Conservation (phyloP, 495 filamentous ascomycete genomes). For the Neurospora discreta region DNA sequence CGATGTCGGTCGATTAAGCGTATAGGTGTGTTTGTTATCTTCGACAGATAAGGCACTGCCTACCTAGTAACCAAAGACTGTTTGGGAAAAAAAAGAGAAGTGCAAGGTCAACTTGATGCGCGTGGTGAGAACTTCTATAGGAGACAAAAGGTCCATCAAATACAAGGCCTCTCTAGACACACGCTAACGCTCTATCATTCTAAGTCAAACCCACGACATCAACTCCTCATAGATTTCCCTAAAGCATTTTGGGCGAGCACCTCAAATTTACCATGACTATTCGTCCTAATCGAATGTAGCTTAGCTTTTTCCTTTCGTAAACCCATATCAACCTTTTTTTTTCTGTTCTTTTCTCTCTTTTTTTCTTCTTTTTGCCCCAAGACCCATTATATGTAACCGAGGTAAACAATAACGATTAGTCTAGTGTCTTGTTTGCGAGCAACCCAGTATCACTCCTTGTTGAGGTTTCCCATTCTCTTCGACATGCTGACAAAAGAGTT, state of each 20-base stretch:
- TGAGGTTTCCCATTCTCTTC: slow-evolving; percentile 32
- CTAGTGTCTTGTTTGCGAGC: background rate
- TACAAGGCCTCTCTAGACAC: background rate
- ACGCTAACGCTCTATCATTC: background rate
- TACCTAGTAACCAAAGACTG: background rate
- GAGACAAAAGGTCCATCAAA: background rate
- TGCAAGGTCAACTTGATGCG: background rate
- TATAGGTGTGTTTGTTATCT: background rate
- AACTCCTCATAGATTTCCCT: background rate
- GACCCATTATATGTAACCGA: background rate
- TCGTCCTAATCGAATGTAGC: background rate
- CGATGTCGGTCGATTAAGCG: background rate
- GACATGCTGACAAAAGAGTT: slow-evolving; percentile 33
- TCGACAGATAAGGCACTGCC: background rate
- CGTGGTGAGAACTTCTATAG: background rate
- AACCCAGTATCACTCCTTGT: background rate
- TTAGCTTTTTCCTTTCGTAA: background rate
- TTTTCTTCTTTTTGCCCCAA: background rate
- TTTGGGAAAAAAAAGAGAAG: background rate
- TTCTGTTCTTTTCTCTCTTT: background rate
- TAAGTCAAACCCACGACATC: background rate
- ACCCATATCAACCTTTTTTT: background rate
- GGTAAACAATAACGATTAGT: background rate
- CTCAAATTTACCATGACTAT: background rate
- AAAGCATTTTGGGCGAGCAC: background rate